phyloP scores from a whole-genome alignment of 2,329 filamentous ascomycete genomes.

The Aspergillus puulaauensis region DNA sequence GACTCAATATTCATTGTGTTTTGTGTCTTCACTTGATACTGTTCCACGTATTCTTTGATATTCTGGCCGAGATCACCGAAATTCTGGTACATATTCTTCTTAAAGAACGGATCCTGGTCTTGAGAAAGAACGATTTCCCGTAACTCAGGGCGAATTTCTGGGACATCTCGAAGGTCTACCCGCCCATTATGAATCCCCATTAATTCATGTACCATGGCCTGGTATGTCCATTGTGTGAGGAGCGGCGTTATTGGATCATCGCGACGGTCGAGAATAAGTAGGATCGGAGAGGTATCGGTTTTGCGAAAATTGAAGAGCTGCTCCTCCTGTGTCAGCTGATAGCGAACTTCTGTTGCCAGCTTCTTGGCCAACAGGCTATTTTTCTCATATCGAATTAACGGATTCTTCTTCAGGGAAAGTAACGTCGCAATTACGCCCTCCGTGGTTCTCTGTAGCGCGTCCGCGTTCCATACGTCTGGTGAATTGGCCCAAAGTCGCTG shows the following conservation, averaged over 20 bases:
- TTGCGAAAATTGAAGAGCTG: constrained; percentile 95
- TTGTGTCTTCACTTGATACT: constrained; percentile 97
- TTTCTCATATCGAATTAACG: constrained; percentile 88
- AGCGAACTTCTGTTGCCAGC: constrained; percentile 85
- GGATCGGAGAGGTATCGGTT: constrained; percentile 88
- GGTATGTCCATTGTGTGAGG: constrained; percentile 97
- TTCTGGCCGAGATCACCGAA: constrained; percentile 94
- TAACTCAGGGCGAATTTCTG: constrained; percentile 80
- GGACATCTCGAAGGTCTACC: constrained; percentile 80
- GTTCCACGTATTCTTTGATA: constrained; percentile 98
- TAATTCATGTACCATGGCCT: constrained; percentile 99
- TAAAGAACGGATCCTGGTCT: constrained; percentile 98
- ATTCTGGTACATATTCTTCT: constrained; percentile 98
- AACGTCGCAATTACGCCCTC: constrained; percentile 84
- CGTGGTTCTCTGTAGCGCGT: constrained; percentile 79
- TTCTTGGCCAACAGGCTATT: constrained; percentile 90
- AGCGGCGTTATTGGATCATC: constrained; percentile 94
- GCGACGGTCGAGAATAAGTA: constrained; percentile 84
- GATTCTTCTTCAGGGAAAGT: constrained; percentile 92
- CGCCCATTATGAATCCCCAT: constrained; percentile 93
- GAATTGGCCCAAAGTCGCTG: constrained; percentile 77
- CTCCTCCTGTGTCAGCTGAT: constrained; percentile 92
- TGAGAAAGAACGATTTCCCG: constrained; percentile 94
- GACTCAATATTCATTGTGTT: constrained; percentile 95
- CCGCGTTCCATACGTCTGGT: constrained; percentile 87